Evolutionary conservation across 257 asterid species (phyloP).

Genomic region (Solanum peruvianum): DNA sequence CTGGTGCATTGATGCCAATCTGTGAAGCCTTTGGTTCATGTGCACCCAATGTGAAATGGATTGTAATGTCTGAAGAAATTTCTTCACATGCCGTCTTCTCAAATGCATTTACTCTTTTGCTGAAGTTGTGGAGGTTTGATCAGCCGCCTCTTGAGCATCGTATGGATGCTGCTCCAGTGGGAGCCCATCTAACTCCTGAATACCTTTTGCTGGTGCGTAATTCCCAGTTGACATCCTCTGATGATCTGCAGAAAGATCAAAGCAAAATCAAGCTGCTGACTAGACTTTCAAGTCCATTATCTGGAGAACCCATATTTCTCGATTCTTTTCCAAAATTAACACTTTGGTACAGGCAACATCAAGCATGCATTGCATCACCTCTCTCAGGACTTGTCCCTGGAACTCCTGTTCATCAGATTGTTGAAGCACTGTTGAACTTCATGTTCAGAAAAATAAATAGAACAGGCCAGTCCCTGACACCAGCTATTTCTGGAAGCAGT

Average conservation of each 20-base stretch:
- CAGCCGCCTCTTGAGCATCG: constrained; percentile 77
- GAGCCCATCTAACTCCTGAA: constrained; percentile 72
- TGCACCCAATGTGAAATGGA: constrained; percentile 77
- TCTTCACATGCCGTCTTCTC: constrained; percentile 79
- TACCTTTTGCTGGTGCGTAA: constrained; percentile 72
- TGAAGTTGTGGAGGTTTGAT: constrained; percentile 92
- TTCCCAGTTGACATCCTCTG: constrained; percentile 47
- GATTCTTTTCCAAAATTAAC: constrained; percentile 88
- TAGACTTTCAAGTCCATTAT: constrained; percentile 42
- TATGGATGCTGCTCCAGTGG: constrained; percentile 62
- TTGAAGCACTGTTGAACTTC: constrained; percentile 74
- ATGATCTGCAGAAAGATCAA: constrained; percentile 31
- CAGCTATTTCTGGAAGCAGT: constrained; percentile 75
- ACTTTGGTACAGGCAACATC: constrained; percentile 86
- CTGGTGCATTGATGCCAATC: constrained; percentile 89
- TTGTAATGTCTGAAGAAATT: constrained; percentile 58
- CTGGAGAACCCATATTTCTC: constrained; percentile 52
- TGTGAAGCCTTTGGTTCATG: constrained; percentile 93
- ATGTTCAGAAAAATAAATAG: constrained; percentile 69
- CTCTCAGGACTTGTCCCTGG: constrained; percentile 89
- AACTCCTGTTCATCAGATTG: constrained; percentile 79
- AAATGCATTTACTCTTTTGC: constrained; percentile 82
- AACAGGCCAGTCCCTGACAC: constrained; percentile 46
- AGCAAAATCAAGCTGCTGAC: constrained; percentile 36
- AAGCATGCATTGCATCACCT: constrained; percentile 74